phyloP scores from a whole-genome alignment of 108 stramenopile species.

The Epithemia pelagica region DNA sequence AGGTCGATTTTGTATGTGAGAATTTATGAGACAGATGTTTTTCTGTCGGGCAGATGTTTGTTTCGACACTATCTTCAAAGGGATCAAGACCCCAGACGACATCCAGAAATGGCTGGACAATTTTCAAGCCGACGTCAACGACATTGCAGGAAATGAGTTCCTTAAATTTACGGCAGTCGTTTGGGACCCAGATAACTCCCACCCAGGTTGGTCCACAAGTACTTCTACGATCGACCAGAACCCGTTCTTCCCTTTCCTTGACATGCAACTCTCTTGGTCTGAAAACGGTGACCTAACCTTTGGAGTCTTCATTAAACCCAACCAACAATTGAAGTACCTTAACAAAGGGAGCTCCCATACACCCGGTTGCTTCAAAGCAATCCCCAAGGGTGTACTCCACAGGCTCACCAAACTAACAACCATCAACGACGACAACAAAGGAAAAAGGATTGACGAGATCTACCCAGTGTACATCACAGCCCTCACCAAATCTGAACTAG shows the following conservation, averaged over 20 bases:
- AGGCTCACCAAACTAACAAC: neutral
- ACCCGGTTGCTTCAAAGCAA: neutral
- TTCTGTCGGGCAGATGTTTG: too few relatives aligned
- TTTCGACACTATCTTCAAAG: constrained; percentile 1
- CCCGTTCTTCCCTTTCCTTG: neutral
- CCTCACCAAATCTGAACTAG: neutral
- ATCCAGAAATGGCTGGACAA: neutral
- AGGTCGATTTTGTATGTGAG: too few relatives aligned
- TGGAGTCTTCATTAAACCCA: neutral
- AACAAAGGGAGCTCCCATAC: neutral
- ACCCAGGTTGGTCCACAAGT: neutral
- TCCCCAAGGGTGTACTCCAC: neutral
- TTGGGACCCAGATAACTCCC: neutral
- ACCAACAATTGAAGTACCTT: neutral
- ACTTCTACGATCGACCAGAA: neutral
- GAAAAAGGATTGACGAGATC: neutral
- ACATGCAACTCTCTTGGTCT: neutral
- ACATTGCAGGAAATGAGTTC: neutral
- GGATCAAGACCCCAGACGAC: neutral
- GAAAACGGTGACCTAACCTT: neutral
- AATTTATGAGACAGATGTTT: too few relatives aligned
- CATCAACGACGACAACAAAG: neutral
- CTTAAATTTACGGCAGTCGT: neutral
- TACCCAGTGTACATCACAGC: neutral
- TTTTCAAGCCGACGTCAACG: neutral